Evolutionary conservation across 768 basidiomycete species (phyloP), one percentile per base, ranked within the genome.

Genomic region (Lepiota venenata): DNA sequence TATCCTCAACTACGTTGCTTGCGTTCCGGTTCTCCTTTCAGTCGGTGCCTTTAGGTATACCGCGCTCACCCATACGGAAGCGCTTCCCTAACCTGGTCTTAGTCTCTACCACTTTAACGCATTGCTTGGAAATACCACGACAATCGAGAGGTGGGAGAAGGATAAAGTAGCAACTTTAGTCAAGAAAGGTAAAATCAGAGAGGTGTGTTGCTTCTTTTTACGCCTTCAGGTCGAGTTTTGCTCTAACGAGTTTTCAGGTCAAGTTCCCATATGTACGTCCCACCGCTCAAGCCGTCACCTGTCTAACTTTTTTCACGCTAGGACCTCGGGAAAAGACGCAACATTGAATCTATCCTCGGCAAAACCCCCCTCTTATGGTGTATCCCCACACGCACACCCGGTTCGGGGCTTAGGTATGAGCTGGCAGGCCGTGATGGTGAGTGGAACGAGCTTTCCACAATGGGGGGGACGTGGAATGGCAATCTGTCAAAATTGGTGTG

Each of bases 111-210:
- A 98, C 60, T 83, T 95, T 58, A 88, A 86, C 63, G 77, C 80
- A 47, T 67, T 98, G 22, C 61, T 80, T 5, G 79, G 78, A 9
- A 99, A 99, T 68, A 84, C 87, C 2, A 99, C 96, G 0, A 98
- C 97, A 0, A 98, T 99, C 47, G 97, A 99, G 71, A 85, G 89
- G 0, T 96, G 92, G 91, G 97, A 99, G 69, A 98, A 98, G 71
- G 94, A 98, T 64, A 95, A 89, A 69, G 93, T 84, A 1, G 88
- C 93, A 4, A 88, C 83, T 0, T 78, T 99, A 61, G 83, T 91
- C 47, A 82, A 88, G 16, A 75, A 87, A 54, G 96, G 95, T 4
- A 91, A 89, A 68, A 87, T 98, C 54, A 82, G 78, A 47, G 88
- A 93, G 71, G 89, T 89, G 50, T 18, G 63, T 61, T 27, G 18